Percentiles rank a stretch among this genome's conserved stretches.
These are phyloP conservation scores for Echria macrotheca DNA, from an alignment of 495 filamentous ascomycete genomes.

Conservation along the genomic window DNA sequence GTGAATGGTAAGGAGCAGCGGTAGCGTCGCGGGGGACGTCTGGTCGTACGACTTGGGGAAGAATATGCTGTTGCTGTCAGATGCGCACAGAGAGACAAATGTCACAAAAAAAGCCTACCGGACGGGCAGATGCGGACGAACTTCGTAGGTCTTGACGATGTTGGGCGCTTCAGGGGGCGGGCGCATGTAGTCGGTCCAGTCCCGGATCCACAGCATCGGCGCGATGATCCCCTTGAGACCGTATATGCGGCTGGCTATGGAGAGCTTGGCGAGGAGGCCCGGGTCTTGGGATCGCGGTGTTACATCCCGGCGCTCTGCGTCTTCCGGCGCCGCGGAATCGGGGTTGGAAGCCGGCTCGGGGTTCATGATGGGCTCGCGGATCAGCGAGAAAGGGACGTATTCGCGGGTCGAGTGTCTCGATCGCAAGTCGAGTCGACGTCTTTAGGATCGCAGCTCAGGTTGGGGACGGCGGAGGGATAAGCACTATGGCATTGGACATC, in stretches of 20 bases:
- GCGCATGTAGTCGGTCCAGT: slow-evolving; percentile 22
- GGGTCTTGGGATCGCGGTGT: slow-evolving; percentile 5
- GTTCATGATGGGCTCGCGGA: no score
- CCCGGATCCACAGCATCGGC: slow-evolving; percentile 15
- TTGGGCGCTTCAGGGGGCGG: slow-evolving; percentile 19
- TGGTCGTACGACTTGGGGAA: slow-evolving; percentile 30
- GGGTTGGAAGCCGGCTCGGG: no score
- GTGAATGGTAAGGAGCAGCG: slow-evolving; percentile 29
- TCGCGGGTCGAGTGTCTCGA: no score
- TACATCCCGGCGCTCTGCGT: neutral
- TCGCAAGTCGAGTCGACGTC: no score
- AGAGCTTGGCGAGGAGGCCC: slow-evolving; percentile 19
- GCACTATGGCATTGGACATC: no score
- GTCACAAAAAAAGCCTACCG: slow-evolving; percentile 32
- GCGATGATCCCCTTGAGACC: slow-evolving; percentile 8
- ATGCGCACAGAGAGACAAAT: slow-evolving; percentile 28
- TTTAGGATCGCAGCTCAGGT: no score
- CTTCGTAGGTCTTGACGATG: slow-evolving; percentile 28
- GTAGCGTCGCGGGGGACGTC: slow-evolving; percentile 21
- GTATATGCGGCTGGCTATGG: slow-evolving; percentile 19
- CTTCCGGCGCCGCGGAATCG: neutral
- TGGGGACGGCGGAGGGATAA: no score
- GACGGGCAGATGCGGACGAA: slow-evolving; percentile 28
- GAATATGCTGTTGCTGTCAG: slow-evolving; percentile 32
- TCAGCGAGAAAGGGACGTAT: no score